Conservation (phyloP, 495 filamentous ascomycete species). For the Aspergillus conjunctus region DNA sequence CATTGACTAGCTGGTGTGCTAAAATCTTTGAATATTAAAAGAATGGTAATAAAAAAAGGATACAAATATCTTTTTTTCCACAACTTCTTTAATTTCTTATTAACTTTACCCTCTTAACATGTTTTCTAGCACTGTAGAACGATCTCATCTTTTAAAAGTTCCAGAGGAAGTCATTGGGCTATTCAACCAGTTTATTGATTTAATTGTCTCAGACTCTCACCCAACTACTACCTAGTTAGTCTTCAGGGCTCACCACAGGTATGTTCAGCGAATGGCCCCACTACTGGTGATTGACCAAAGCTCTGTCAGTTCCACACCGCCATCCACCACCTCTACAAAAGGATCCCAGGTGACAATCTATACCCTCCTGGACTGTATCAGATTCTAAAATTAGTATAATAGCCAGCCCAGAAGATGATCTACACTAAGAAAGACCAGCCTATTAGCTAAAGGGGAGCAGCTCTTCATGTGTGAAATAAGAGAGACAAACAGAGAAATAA, state of each 20-base stretch:
- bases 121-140: background rate
- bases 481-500: background rate
- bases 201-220: background rate
- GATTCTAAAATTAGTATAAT: background rate
- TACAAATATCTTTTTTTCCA: background rate
- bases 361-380: constrained; percentile 2
- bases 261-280: background rate
- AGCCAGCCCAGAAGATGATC: constrained; percentile 5
- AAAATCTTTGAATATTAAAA: background rate
- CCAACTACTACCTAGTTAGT: background rate
- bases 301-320: background rate
- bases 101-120: background rate
- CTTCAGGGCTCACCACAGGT: constrained; percentile 2
- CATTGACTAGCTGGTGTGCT: background rate
- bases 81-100: background rate
- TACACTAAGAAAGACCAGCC: background rate
- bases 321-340: background rate
- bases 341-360: background rate
- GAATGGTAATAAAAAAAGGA: background rate
- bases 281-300: background rate
- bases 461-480: background rate
- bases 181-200: background rate
- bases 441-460: background rate
- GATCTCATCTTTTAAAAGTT: background rate
- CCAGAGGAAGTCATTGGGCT: too few species aligned